These are phyloP conservation scores for Antarctomyces pellizariae DNA, from an alignment of 495 filamentous ascomycete species.

Conservation along the genomic window DNA sequence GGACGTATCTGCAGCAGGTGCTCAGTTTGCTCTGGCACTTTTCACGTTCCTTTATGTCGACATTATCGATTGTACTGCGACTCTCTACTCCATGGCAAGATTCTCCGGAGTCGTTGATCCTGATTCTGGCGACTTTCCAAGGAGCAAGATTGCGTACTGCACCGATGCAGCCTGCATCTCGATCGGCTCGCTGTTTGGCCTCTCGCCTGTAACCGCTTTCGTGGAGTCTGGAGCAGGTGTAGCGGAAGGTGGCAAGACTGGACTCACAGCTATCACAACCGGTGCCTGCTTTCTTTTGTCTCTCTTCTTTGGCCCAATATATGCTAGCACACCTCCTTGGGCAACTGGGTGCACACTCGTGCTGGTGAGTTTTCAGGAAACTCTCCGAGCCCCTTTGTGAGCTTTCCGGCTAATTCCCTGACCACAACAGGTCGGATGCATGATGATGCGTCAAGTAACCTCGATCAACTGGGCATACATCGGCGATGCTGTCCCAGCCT, in stretches of 20 bases:
- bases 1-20: slow-evolving; percentile 32
- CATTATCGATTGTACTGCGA: slow-evolving; percentile 42
- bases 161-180: slow-evolving; percentile 43
- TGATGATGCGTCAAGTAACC: slow-evolving; percentile 32
- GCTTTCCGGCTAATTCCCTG: not conserved
- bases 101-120: slow-evolving; percentile 42
- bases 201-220: slow-evolving; percentile 57
- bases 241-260: slow-evolving; percentile 58
- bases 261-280: slow-evolving; percentile 48
- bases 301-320: slow-evolving; percentile 65
- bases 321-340: slow-evolving; percentile 67
- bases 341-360: slow-evolving; percentile 63
- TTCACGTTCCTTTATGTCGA: slow-evolving; percentile 78
- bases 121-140: slow-evolving; percentile 38
- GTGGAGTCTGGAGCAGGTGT: slow-evolving; percentile 70
- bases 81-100: slow-evolving; percentile 59
- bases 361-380: slow-evolving; percentile 24
- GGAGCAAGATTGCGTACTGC: slow-evolving; percentile 42
- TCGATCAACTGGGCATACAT: slow-evolving; percentile 30
- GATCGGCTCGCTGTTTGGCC: slow-evolving; percentile 50
- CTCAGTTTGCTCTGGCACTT: slow-evolving; percentile 46
- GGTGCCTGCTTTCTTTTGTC: slow-evolving; percentile 57
- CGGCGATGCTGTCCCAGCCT: slow-evolving; percentile 54
- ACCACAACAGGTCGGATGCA: slow-evolving; percentile 21
- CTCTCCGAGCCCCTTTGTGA: not conserved